These are phyloP conservation scores for Hypoxylon sp. DNA, from an alignment of 2,329 filamentous ascomycete species.

Conservation along the genomic window DNA sequence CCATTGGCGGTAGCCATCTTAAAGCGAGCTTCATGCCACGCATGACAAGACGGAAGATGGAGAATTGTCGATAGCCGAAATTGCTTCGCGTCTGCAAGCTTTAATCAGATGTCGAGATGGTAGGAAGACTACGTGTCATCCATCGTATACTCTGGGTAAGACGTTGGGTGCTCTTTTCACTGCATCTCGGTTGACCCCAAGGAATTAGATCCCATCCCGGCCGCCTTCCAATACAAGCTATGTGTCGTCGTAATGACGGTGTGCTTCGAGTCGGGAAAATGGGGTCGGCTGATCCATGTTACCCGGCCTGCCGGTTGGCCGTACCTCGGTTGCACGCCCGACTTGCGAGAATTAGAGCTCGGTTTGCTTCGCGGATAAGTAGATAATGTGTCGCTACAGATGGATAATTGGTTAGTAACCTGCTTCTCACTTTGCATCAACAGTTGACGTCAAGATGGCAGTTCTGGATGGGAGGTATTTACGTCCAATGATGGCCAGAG, in stretches of 20 bases:
- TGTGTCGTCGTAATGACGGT: constrained; percentile 24
- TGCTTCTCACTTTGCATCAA: constrained; percentile 3
- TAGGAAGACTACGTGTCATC: constrained; percentile 35
- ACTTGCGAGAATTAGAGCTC: constrained; percentile 26
- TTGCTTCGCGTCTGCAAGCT: constrained; percentile 29
- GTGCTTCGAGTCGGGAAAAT: constrained; percentile 24
- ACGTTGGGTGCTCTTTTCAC: constrained; percentile 10
- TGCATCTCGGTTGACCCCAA: background rate
- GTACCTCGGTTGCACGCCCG: constrained; percentile 37
- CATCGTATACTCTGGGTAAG: constrained; percentile 4
- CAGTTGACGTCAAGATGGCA: constrained; percentile 24
- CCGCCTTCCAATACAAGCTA: constrained; percentile 22
- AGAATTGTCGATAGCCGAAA: constrained; percentile 36
- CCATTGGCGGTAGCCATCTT: constrained; percentile 30
- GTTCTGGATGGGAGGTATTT: constrained; percentile 14
- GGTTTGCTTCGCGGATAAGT: constrained; percentile 32
- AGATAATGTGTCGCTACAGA: constrained; percentile 3
- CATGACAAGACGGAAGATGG: constrained; percentile 31
- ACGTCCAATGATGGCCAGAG: constrained; percentile 19
- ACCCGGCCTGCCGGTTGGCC: constrained; percentile 31
- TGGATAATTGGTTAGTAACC: constrained; percentile 23
- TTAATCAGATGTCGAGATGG: constrained; percentile 20
- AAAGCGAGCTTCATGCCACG: constrained; percentile 26
- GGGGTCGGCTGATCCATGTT: constrained; percentile 20
- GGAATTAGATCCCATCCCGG: constrained; percentile 9